Base-by-base conservation (phyloP, 2,329 filamentous ascomycete species). In the Chaetothyriales sp. region DNA sequence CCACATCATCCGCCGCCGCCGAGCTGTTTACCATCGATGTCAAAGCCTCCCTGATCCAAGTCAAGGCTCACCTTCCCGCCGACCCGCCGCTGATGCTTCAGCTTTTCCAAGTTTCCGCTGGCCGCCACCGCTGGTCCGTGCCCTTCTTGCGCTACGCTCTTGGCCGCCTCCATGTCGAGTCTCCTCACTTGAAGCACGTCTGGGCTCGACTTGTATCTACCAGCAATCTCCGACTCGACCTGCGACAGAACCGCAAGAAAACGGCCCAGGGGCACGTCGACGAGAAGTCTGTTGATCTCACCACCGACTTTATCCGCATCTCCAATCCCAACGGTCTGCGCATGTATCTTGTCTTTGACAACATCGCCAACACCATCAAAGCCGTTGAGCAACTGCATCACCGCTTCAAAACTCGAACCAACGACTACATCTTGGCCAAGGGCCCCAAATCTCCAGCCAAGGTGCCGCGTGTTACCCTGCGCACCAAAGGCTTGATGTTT, bases 11-110 rank as follows among this genome's bases (percentile, higher is more conserved):
- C 61, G 61, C 44, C 66, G 56, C 25, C 65, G 5, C 66, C 28
- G 90, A 98, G 64, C 73, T 95, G 13, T 70, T 94, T 10, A 85
- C 86, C 1, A 68, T 95, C 18, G 90, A 97, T 64, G 73, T 94
- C 60, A 92, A 86, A 66, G 82, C 85, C 4, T 79, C 81, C 1
- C 76, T 95, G 33, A 70, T 97, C 18, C 90, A 97, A 64, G 68
- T 97, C 59, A 97, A 97, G 68, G 86, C 85, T 4, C 82, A 83
- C 45, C 82, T 97, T 79, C 90, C 92, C 1, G 75, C 83, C 18
- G 89, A 97, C 61, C 94, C 92, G n/a, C 79, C 82, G 0, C 73
- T 97, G 67, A 89, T 98, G 86, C 62, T 97, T 2, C 90, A 95
- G 56, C 73, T 95, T 8, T 90, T 90, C 65, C 80, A 81, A 8